Percentiles rank a stretch among this genome's conserved stretches.
Evolutionary conservation across 805 yeast species (phyloP).

Genomic region (Candida ovalis): DNA sequence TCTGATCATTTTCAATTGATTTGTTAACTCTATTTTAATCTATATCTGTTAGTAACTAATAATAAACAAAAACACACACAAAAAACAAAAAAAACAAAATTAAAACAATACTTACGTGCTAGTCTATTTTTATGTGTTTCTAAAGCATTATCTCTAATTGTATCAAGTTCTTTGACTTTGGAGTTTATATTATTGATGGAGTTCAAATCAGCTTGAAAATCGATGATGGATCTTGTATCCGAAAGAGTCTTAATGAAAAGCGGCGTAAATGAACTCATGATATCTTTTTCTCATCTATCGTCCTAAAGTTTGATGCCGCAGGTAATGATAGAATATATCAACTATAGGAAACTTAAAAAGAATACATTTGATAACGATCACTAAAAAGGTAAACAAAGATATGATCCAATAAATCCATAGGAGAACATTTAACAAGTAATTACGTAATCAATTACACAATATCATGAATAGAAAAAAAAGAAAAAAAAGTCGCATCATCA

Average conservation of each 20-base stretch:
- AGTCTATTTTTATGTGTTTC: slow-evolving; percentile 16
- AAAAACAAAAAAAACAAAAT: background rate
- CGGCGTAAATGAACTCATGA: slow-evolving; percentile 2
- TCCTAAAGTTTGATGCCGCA: background rate
- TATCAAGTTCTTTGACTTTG: slow-evolving; percentile 9
- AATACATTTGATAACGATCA: too few species aligned
- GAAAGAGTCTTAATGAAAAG: slow-evolving; percentile 10
- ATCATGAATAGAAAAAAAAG: too few species aligned
- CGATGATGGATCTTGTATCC: slow-evolving; percentile 29
- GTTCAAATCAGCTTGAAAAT: slow-evolving; percentile 47
- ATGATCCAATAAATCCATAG: too few species aligned
- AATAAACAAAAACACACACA: background rate
- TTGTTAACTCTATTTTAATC: slow-evolving; percentile 11
- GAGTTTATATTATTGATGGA: slow-evolving; percentile 34
- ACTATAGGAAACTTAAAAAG: too few species aligned
- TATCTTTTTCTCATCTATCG: background rate
- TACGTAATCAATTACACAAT: too few species aligned
- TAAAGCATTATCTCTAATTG: background rate
- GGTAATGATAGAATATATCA: too few species aligned
- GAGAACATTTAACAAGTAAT: too few species aligned
- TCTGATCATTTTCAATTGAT: slow-evolving; percentile 17
- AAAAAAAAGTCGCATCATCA: too few species aligned
- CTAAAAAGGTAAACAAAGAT: background rate
- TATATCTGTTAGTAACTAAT: background rate
- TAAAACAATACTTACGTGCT: slow-evolving; percentile 4